These are phyloP conservation scores for Tuber aestivum DNA, from an alignment of 495 filamentous ascomycete species.

Conservation along the genomic window DNA sequence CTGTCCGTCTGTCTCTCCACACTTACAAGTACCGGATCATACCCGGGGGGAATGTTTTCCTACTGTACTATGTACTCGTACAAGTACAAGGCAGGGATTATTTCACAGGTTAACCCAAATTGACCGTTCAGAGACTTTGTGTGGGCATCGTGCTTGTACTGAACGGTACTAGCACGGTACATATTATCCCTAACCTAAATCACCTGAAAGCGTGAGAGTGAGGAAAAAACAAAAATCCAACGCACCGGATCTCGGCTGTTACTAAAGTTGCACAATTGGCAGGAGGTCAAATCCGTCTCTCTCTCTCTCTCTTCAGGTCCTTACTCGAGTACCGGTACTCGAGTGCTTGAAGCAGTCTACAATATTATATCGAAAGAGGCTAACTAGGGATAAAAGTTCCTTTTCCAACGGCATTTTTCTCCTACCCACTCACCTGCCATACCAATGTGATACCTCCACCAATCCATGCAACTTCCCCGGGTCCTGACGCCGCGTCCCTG, in stretches of 20 bases:
- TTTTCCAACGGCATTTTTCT: not conserved
- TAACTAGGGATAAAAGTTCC: not conserved
- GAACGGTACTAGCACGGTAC: too few species aligned
- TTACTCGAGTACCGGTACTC: not conserved
- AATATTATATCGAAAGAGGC: not conserved
- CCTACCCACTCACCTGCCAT: not conserved
- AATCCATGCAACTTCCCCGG: not conserved
- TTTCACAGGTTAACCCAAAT: not conserved
- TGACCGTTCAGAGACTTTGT: not conserved
- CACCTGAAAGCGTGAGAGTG: not conserved
- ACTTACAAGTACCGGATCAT: too few species aligned
- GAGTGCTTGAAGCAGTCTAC: too few species aligned
- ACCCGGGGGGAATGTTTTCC: not conserved
- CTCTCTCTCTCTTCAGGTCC: not conserved
- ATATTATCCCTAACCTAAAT: not conserved
- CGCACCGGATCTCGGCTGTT: not conserved
- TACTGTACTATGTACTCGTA: too few species aligned
- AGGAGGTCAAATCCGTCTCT: not conserved
- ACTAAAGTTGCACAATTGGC: not conserved
- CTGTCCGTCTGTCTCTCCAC: not conserved
- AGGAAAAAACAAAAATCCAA: not conserved
- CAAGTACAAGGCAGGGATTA: not conserved
- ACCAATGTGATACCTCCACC: not conserved
- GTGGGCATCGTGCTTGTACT: not conserved
- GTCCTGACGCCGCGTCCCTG: not conserved